A percentile compares a stretch with the other conserved stretches of the same genome.
Evolutionary conservation across 1,284 basidiomycete genomes (phyloP).

Genomic region (Takashimella tepidaria): DNA sequence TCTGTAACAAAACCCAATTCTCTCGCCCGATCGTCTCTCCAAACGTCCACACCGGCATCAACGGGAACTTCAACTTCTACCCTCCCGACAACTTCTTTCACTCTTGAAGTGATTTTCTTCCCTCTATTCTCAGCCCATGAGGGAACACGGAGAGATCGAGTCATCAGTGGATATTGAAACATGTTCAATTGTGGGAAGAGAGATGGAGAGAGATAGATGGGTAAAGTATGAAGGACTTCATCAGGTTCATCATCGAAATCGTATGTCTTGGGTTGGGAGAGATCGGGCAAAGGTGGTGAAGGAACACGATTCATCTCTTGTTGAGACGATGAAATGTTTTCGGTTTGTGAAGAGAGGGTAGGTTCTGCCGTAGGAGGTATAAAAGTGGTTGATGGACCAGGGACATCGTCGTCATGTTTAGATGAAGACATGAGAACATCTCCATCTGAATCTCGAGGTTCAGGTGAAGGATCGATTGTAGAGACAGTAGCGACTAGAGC

Average conservation of each 20-base stretch:
- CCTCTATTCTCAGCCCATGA: constrained; percentile 38
- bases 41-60: constrained; percentile 36
- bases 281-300: constrained; percentile 29
- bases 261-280: constrained; percentile 10
- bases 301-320: constrained; percentile 8
- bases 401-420: constrained; percentile 13
- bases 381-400: constrained; percentile 35
- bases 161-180: constrained; percentile 45
- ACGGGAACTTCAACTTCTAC: constrained; percentile 47
- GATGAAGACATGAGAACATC: constrained; percentile 5
- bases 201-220: constrained; percentile 40
- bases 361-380: constrained; percentile 16
- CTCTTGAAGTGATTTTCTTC: constrained; percentile 38
- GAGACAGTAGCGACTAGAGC: constrained; percentile 14
- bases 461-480: constrained; percentile 21
- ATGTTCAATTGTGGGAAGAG: constrained; percentile 32
- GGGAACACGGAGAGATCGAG: constrained; percentile 30
- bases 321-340: neutral
- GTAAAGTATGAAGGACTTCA: constrained; percentile 37
- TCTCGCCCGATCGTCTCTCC: constrained; percentile 43
- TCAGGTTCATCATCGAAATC: constrained; percentile 29
- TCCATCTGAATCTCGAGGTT: constrained; percentile 15
- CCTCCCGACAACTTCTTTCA: constrained; percentile 40
- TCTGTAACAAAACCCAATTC: constrained; percentile 38
- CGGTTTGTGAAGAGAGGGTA: neutral